Evolutionary conservation across 257 asterid species (phyloP).

Genomic region (Plantago ovata): DNA sequence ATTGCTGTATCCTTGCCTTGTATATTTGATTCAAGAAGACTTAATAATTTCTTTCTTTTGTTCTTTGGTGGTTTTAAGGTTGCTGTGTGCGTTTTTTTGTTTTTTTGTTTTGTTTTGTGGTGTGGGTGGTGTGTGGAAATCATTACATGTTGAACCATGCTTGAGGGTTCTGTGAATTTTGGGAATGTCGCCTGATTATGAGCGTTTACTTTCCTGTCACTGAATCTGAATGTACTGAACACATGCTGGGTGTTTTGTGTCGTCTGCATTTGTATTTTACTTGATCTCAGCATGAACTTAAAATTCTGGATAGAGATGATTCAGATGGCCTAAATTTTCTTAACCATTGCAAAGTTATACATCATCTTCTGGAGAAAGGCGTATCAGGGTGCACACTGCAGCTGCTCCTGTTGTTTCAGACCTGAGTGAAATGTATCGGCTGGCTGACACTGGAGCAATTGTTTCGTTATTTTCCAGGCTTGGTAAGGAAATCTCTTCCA

Average conservation of each 20-base stretch:
- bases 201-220: no score
- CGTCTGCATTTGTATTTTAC: conserved; percentile 15
- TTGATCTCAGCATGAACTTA: conserved; percentile 9
- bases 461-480: conserved; percentile 82
- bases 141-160: no score
- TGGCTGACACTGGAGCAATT: conserved; percentile 90
- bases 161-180: no score
- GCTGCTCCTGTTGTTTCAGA: conserved; percentile 98
- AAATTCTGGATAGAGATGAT: conserved; percentile 11
- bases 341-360: conserved; percentile 73
- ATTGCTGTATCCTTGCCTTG: conserved; percentile 81
- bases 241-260: no score
- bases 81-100: no score
- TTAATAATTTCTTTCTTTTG: not conserved
- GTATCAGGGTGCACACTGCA: conserved; percentile 95
- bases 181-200: no score
- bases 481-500: conserved; percentile 46
- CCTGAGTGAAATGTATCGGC: conserved; percentile 88
- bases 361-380: conserved; percentile 97
- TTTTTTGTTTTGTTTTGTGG: no score
- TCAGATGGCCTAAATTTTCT: conserved; percentile 23
- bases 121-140: no score
- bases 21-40: conserved; percentile 10
- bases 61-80: no score
- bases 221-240: no score